These are phyloP conservation scores for Mesembryanthemum crystallinum DNA, from an alignment of 148 eudicot species.

Conservation along the genomic window DNA sequence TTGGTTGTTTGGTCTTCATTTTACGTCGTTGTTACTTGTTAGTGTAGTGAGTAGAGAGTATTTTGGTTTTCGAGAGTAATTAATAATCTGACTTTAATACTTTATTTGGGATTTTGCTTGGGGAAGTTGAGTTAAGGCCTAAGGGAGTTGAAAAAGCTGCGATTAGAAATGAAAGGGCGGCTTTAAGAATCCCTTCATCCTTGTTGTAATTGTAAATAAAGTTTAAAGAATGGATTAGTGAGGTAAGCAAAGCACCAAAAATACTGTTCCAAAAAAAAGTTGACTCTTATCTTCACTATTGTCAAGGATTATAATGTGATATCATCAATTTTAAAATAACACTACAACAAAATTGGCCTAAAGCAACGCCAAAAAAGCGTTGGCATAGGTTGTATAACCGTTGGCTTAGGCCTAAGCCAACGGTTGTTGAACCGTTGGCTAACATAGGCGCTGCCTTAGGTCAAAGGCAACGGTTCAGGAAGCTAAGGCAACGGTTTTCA, in stretches of 20 bases:
- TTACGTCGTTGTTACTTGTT: not conserved
- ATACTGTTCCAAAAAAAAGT: not conserved
- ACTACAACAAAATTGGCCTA: not conserved
- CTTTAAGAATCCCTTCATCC: not conserved
- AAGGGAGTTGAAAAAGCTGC: constrained; percentile 17
- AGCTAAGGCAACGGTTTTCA: not conserved
- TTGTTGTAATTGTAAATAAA: not conserved
- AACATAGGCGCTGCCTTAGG: not conserved
- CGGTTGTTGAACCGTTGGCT: not conserved
- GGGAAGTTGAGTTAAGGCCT: not conserved
- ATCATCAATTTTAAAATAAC: too few species aligned
- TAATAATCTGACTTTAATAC: not conserved
- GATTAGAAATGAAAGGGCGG: constrained; percentile 25
- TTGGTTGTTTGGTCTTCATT: not conserved
- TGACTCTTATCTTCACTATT: not conserved
- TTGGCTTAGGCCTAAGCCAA: not conserved
- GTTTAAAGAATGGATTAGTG: not conserved
- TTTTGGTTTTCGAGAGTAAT: not conserved
- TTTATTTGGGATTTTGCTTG: constrained; percentile 4
- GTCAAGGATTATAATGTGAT: too few species aligned
- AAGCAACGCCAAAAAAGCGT: not conserved
- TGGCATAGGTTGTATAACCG: not conserved
- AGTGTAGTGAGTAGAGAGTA: not conserved
- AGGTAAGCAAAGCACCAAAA: not conserved
- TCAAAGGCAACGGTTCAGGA: not conserved